Evolutionary conservation across 164 flowering plant species (phyloP).

Genomic region (Santalum album): DNA sequence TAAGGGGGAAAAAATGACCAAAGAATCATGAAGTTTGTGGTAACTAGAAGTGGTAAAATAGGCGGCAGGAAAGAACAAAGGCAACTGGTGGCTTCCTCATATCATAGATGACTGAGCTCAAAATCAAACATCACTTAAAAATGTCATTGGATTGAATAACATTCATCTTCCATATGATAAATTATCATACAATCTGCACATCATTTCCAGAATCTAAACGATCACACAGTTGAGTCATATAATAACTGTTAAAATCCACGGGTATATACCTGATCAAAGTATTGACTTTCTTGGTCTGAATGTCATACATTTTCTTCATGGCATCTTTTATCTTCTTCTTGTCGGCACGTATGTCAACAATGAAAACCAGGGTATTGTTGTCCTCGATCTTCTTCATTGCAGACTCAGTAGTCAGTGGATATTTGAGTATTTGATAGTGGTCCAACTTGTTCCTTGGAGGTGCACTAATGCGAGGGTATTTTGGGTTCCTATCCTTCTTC

Average conservation of each 20-base stretch:
- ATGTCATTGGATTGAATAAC: too few relatives aligned
- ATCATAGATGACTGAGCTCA: too few relatives aligned
- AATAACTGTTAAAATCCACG: not conserved
- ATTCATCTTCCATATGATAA: too few relatives aligned
- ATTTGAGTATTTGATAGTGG: constrained; percentile 57
- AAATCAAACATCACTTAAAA: too few relatives aligned
- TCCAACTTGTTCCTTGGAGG: constrained; percentile 53
- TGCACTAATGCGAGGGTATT: constrained; percentile 59
- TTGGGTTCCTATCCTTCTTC: constrained; percentile 50
- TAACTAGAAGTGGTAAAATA: too few relatives aligned
- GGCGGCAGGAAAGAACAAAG: too few relatives aligned
- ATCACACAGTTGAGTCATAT: too few relatives aligned
- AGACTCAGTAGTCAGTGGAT: constrained; percentile 58
- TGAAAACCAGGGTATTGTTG: constrained; percentile 68
- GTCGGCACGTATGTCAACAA: constrained; percentile 66
- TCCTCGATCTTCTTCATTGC: constrained; percentile 80
- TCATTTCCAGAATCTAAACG: too few relatives aligned
- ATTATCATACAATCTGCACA: too few relatives aligned
- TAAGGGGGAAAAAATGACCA: too few relatives aligned
- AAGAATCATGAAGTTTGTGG: too few relatives aligned
- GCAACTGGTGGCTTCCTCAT: too few relatives aligned
- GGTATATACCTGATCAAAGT: constrained; percentile 47
- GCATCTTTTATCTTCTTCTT: constrained; percentile 66
- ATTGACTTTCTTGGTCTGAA: constrained; percentile 65
- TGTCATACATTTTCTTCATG: constrained; percentile 70